phyloP scores from a whole-genome alignment of 108 stramenopile genomes.

The Nannochloropsis salina region DNA sequence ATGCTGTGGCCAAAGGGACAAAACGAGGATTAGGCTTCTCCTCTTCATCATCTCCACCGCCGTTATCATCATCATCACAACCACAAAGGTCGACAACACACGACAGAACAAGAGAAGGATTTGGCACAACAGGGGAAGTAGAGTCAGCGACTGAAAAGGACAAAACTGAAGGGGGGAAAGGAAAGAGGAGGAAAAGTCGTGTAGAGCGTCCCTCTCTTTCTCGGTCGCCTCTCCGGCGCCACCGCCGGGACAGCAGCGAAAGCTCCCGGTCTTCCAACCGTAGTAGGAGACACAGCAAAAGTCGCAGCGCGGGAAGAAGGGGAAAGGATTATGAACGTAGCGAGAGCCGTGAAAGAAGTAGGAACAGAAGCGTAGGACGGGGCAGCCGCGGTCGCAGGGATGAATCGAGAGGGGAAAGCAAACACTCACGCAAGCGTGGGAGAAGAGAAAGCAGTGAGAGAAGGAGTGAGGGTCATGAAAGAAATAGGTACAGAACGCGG shows the following conservation, averaged over 20 bases:
- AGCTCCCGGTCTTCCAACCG: too few species aligned
- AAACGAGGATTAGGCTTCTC: neutral
- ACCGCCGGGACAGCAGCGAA: too few species aligned
- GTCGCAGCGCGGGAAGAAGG: neutral
- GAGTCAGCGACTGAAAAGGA: too few species aligned
- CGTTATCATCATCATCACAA: neutral
- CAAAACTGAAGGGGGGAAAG: too few species aligned
- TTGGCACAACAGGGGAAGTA: too few species aligned
- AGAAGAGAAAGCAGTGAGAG: neutral
- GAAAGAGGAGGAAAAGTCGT: too few species aligned
- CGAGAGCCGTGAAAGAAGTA: neutral
- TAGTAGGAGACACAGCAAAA: too few species aligned
- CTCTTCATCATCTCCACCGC: neutral
- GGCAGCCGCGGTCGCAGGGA: neutral
- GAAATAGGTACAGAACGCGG: neutral
- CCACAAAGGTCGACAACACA: neutral
- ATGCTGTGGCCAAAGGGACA: neutral
- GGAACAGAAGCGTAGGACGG: neutral
- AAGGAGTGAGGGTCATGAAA: too few species aligned
- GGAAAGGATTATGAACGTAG: neutral
- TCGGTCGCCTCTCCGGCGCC: too few species aligned
- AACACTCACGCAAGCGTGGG: neutral
- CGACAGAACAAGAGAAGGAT: neutral
- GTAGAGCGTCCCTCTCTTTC: too few species aligned
- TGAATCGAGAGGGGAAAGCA: neutral